Conservation (phyloP, 805 yeast genomes). For the Candida gorgasii region DNA sequence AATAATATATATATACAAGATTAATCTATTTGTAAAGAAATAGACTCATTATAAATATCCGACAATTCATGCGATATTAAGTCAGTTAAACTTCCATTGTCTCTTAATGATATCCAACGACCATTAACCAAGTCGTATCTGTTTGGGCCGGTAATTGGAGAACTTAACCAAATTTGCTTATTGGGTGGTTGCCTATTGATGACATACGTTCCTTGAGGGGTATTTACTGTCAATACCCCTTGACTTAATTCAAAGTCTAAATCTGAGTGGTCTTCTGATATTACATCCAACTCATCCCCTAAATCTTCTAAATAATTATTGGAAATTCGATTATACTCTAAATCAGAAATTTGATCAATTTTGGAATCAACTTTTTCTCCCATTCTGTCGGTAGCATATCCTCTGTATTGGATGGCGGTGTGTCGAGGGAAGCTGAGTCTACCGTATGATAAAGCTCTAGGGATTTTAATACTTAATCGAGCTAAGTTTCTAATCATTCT, state of each 20-base stretch:
- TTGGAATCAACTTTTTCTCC: conserved; percentile 26
- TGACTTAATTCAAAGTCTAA: conserved; percentile 78
- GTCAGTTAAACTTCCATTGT: conserved; percentile 40
- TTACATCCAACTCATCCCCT: conserved; percentile 63
- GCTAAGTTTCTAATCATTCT: conserved; percentile 1
- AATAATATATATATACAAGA: conserved; percentile 5
- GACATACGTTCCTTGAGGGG: conserved; percentile 80
- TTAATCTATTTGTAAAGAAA: conserved; percentile 20
- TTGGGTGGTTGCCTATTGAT: conserved; percentile 97
- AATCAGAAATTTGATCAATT: conserved; percentile 47
- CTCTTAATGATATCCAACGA: conserved; percentile 80
- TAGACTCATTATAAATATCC: conserved; percentile 24
- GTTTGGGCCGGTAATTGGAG: conserved; percentile 94
- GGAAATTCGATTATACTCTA: conserved; percentile 64
- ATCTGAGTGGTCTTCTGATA: conserved; percentile 62
- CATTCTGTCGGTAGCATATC: conserved; percentile 15
- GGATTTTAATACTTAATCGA: not conserved
- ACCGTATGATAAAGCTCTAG: not conserved
- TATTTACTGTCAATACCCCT: conserved; percentile 78
- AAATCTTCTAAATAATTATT: conserved; percentile 70
- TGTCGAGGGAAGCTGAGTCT: not conserved
- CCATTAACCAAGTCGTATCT: conserved; percentile 65
- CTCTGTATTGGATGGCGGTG: conserved; percentile 5
- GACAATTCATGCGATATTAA: conserved; percentile 34
- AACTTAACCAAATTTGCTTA: conserved; percentile 92